These are phyloP conservation scores for Vigna hirtella DNA, from an alignment of 306 rosid genomes.

Conservation along the genomic window DNA sequence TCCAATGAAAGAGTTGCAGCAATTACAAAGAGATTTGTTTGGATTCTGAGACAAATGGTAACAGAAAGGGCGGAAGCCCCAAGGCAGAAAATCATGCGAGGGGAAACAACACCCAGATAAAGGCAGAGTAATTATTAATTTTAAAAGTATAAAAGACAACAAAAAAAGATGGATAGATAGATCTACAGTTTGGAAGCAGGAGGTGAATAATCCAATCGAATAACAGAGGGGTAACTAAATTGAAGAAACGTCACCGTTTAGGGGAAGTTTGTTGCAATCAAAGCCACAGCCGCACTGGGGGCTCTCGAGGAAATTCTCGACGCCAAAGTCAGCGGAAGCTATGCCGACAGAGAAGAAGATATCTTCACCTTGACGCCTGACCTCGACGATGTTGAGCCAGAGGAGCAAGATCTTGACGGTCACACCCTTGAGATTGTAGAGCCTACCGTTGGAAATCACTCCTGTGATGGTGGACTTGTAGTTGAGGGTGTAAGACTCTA, in stretches of 20 bases:
- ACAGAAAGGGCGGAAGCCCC: constrained; percentile 21
- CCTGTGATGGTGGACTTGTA: constrained; percentile 58
- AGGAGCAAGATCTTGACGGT: constrained; percentile 55
- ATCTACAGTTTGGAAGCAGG: constrained; percentile 19
- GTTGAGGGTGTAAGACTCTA: constrained; percentile 51
- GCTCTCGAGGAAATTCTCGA: constrained; percentile 39
- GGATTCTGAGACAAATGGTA: constrained; percentile 11
- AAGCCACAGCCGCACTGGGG: constrained; percentile 57
- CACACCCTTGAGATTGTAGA: constrained; percentile 57
- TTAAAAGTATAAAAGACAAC: neutral
- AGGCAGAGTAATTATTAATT: neutral
- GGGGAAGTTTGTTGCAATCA: constrained; percentile 8
- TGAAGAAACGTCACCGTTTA: constrained; percentile 45
- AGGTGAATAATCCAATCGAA: constrained; percentile 14
- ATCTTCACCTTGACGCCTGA: constrained; percentile 43
- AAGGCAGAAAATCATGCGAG: neutral
- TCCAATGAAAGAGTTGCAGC: neutral
- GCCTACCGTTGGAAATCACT: constrained; percentile 52
- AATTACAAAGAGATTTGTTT: neutral
- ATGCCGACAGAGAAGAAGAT: constrained; percentile 58
- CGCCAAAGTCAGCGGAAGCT: constrained; percentile 38
- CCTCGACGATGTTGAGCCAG: constrained; percentile 69
- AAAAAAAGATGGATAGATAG: neutral
- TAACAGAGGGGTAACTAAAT: neutral
- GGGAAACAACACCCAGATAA: neutral